A percentile compares a stretch with the other conserved stretches of the same genome.
phyloP scores from a whole-genome alignment of 805 yeast genomes.

The Metschnikowia orientalis region DNA sequence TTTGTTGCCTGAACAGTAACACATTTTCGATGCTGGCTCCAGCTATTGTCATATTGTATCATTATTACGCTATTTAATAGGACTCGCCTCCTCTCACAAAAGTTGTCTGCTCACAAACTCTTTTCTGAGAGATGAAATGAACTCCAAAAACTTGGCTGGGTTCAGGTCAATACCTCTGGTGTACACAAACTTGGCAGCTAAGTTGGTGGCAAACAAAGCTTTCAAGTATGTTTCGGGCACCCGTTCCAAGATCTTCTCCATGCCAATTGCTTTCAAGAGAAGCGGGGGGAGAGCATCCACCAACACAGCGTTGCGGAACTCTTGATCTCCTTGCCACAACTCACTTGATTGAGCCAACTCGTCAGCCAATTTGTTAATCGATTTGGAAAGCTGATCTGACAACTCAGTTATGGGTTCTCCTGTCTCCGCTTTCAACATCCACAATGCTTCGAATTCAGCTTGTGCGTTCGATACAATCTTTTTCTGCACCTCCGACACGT shows the following conservation, averaged over 20 bases:
- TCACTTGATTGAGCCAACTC: constrained; percentile 77
- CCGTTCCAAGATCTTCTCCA: constrained; percentile 62
- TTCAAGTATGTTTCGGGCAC: constrained; percentile 86
- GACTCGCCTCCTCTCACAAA: constrained; percentile 19
- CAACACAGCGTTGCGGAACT: constrained; percentile 73
- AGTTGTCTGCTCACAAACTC: constrained; percentile 31
- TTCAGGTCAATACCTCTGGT: constrained; percentile 75
- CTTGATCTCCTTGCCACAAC: constrained; percentile 76
- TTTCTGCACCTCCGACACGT: constrained; percentile 78
- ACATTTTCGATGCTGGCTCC: no score
- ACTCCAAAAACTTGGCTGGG: constrained; percentile 72
- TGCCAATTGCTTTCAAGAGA: constrained; percentile 62
- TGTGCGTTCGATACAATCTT: constrained; percentile 74
- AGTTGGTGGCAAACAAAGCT: constrained; percentile 82
- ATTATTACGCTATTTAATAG: background rate
- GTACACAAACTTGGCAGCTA: constrained; percentile 83
- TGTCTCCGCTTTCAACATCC: constrained; percentile 67
- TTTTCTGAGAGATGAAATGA: constrained; percentile 55
- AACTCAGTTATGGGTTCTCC: constrained; percentile 62
- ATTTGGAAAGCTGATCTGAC: constrained; percentile 77
- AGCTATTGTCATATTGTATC: background rate
- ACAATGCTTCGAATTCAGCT: constrained; percentile 79
- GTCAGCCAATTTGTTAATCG: constrained; percentile 81
- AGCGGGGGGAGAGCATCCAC: constrained; percentile 72
- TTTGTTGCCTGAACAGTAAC: no score